Percentiles rank a stretch among this genome's conserved stretches.
Evolutionary conservation across 768 basidiomycete species (phyloP).

Genomic region (Phylloporus scabripes): DNA sequence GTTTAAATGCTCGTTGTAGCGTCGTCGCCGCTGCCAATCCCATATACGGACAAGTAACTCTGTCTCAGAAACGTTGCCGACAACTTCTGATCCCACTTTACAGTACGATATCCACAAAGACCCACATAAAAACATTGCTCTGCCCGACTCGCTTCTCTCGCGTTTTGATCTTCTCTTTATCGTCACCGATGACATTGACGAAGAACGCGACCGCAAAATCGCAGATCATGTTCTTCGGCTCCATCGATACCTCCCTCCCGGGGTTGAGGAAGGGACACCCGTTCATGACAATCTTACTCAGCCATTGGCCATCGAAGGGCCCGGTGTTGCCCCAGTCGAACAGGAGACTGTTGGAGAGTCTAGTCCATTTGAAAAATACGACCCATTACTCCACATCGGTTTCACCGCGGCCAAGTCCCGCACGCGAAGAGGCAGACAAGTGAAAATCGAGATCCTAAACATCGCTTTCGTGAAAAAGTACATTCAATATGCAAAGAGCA

Average conservation of each 20-base stretch:
- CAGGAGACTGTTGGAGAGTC: conserved; percentile 35
- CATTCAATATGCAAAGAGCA: conserved; percentile 94
- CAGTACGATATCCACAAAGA: conserved; percentile 99
- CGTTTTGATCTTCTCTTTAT: conserved; percentile 99
- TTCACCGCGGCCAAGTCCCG: conserved; percentile 47
- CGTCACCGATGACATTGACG: conserved; percentile 97
- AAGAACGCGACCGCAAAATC: conserved; percentile 86
- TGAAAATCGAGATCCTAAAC: conserved; percentile 77
- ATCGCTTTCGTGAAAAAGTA: conserved; percentile 98
- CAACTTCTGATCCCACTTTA: conserved; percentile 7
- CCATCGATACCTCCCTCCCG: conserved; percentile 94
- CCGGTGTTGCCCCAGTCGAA: conserved; percentile 38
- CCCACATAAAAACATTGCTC: conserved; percentile 96
- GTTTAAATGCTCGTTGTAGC: conserved; percentile 94
- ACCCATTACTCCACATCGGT: conserved; percentile 89
- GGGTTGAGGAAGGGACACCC: conserved; percentile 94
- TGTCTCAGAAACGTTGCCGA: background rate
- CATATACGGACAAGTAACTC: conserved; percentile 87
- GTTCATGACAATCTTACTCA: conserved; percentile 83
- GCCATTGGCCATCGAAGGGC: conserved; percentile 82
- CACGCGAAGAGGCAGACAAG: conserved; percentile 54
- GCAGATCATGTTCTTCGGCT: conserved; percentile 97
- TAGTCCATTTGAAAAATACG: conserved; percentile 92
- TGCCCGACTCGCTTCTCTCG: conserved; percentile 94
- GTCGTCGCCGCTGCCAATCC: conserved; percentile 98